A percentile compares a stretch with the other conserved stretches of the same genome.
These are phyloP conservation scores for Exophiala xenobiotica DNA, from an alignment of 2,329 filamentous ascomycete species.

Conservation along the genomic window DNA sequence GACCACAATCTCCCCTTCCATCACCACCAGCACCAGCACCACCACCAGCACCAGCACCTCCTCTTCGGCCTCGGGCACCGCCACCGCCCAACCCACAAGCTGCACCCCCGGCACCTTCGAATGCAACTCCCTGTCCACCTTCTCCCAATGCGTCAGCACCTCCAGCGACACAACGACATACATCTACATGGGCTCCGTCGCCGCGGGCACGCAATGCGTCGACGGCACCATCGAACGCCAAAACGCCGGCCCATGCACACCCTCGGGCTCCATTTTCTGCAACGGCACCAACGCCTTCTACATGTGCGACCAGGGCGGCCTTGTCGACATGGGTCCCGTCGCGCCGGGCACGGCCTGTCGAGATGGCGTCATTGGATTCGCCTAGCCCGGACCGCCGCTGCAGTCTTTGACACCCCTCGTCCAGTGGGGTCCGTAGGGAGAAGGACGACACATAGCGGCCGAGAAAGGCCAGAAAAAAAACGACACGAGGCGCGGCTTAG, in stretches of 20 bases:
- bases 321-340: slow-evolving; percentile 40
- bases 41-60: background rate
- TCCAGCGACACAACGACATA: slow-evolving; percentile 14
- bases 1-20: slow-evolving; percentile 4
- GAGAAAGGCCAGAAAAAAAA: background rate
- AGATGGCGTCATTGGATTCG: slow-evolving; percentile 21
- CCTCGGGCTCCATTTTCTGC: slow-evolving; percentile 20
- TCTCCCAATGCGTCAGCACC: slow-evolving; percentile 38
- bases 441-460: background rate
- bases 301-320: slow-evolving; percentile 27
- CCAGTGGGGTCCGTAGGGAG: background rate
- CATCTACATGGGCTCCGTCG: slow-evolving; percentile 27
- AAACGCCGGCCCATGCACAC: slow-evolving; percentile 25
- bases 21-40: slow-evolving; percentile 4
- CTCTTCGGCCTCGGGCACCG: slow-evolving; percentile 1
- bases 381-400: background rate
- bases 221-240: slow-evolving; percentile 23
- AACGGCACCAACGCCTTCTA: slow-evolving; percentile 21
- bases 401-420: background rate
- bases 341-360: slow-evolving; percentile 39
- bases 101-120: slow-evolving; percentile 36
- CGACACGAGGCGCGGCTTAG: background rate
- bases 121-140: slow-evolving; percentile 37
- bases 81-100: slow-evolving; percentile 12
- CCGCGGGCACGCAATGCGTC: slow-evolving; percentile 25